Evolutionary conservation across 108 stramenopile species (phyloP).

Genomic region (Fistulifera pelliculosa): DNA sequence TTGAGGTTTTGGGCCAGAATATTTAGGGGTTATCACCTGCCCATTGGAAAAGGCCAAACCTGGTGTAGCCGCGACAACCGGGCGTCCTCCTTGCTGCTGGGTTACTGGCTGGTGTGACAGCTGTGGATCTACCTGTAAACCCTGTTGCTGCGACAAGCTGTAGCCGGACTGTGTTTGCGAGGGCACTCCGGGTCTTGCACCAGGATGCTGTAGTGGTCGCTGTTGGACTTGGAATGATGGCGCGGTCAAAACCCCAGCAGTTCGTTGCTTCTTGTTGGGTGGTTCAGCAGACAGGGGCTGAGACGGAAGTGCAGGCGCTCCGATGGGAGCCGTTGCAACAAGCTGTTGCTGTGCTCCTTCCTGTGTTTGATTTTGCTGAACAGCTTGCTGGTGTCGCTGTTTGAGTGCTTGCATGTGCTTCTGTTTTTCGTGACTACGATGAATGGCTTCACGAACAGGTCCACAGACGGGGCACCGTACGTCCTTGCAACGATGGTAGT

Average conservation of each 20-base stretch:
- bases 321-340: constrained; percentile 10
- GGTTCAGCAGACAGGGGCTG: constrained; percentile 3
- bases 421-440: constrained; percentile 90
- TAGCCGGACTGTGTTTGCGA: constrained; percentile 23
- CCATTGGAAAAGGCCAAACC: constrained; percentile 62
- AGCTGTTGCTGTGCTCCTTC: constrained; percentile 9
- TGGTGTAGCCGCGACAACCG: constrained; percentile 15
- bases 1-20: constrained; percentile 78
- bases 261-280: constrained; percentile 5
- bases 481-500: constrained; percentile 98
- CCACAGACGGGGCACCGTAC: constrained; percentile 97
- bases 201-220: constrained; percentile 7
- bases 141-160: constrained; percentile 9
- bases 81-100: constrained; percentile 2
- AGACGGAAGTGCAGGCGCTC: neutral
- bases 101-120: neutral
- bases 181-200: constrained; percentile 17
- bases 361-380: constrained; percentile 33
- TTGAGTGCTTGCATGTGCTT: constrained; percentile 87
- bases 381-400: constrained; percentile 67
- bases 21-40: constrained; percentile 57
- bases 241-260: neutral
- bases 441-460: constrained; percentile 96
- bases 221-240: constrained; percentile 8
- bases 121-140: constrained; percentile 8